Percentiles rank a stretch among this genome's conserved stretches.
Conservation (phyloP, 2,329 filamentous ascomycete genomes). For the Colletotrichum tropicicola region DNA sequence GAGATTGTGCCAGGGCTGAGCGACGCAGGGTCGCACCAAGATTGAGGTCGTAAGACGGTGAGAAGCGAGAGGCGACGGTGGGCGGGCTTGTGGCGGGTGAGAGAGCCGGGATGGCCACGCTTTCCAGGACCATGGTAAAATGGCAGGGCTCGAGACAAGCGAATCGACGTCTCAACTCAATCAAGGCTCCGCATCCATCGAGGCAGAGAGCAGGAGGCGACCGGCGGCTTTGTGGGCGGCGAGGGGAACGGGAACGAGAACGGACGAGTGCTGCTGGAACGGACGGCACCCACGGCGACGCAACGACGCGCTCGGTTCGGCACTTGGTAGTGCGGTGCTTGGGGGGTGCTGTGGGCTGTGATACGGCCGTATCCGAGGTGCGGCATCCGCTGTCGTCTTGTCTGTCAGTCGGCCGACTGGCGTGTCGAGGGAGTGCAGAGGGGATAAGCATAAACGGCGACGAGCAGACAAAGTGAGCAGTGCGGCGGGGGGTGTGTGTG, state of each 20-base stretch:
- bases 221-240: not conserved
- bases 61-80: constrained; percentile 15
- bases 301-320: constrained; percentile 1
- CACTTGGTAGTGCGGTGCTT: not conserved
- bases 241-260: not conserved
- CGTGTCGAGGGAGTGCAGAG: not conserved
- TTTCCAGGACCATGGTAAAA: constrained; percentile 26
- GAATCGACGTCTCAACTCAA: not conserved
- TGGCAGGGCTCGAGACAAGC: not conserved
- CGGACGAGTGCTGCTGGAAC: not conserved
- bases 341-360: not conserved
- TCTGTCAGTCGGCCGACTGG: not conserved
- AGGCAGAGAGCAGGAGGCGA: not conserved
- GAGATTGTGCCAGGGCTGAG: not conserved
- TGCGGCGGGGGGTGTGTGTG: not conserved
- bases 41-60: constrained; percentile 21
- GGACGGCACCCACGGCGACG: not conserved
- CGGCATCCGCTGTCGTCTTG: not conserved
- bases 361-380: constrained; percentile 16
- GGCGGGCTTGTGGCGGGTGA: constrained; percentile 8
- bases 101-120: constrained; percentile 9
- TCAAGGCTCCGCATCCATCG: not conserved
- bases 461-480: not conserved
- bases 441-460: not conserved
- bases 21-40: constrained; percentile 7